Percentiles rank a stretch among this genome's conserved stretches.
Conservation (phyloP, 371 early-diverging fungal genomes). For the Fennellomyces sp. region DNA sequence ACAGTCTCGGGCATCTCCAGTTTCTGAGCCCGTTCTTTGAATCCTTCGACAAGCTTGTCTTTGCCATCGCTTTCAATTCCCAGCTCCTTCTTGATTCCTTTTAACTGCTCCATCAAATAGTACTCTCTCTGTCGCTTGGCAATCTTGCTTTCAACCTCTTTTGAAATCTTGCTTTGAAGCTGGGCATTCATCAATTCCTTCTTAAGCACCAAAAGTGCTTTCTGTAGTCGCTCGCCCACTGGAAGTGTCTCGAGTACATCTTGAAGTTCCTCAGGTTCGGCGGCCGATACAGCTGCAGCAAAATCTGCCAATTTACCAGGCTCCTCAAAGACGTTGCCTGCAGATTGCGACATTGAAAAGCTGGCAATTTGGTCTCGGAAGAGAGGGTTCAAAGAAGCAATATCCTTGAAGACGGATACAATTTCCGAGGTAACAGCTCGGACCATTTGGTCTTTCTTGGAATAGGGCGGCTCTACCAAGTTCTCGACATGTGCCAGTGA, state of each 20-base stretch:
- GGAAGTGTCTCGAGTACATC: conserved; percentile 87
- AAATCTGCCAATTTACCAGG: conserved; percentile 96
- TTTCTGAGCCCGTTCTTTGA: conserved; percentile 79
- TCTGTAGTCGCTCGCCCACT: conserved; percentile 92
- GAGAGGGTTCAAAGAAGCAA: conserved; percentile 89
- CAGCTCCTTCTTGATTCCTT: conserved; percentile 97
- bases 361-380: conserved; percentile 96
- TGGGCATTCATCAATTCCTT: conserved; percentile 96
- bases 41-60: conserved; percentile 92
- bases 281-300: conserved; percentile 92
- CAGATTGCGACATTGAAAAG: conserved; percentile 92
- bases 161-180: conserved; percentile 92
- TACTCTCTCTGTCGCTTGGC: conserved; percentile 95
- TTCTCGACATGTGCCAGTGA: conserved; percentile 88
- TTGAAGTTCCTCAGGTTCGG: conserved; percentile 91
- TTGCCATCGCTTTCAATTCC: conserved; percentile 97
- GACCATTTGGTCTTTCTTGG: conserved; percentile 79
- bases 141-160: conserved; percentile 96
- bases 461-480: conserved; percentile 81
- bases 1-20: conserved; percentile 90
- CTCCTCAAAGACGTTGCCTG: conserved; percentile 93
- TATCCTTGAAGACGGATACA: conserved; percentile 93
- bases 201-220: conserved; percentile 89
- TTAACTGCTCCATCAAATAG: conserved; percentile 97
- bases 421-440: conserved; percentile 94